Evolutionary conservation across 2,329 filamentous ascomycete genomes (phyloP).

Genomic region (Venturia pyrina): DNA sequence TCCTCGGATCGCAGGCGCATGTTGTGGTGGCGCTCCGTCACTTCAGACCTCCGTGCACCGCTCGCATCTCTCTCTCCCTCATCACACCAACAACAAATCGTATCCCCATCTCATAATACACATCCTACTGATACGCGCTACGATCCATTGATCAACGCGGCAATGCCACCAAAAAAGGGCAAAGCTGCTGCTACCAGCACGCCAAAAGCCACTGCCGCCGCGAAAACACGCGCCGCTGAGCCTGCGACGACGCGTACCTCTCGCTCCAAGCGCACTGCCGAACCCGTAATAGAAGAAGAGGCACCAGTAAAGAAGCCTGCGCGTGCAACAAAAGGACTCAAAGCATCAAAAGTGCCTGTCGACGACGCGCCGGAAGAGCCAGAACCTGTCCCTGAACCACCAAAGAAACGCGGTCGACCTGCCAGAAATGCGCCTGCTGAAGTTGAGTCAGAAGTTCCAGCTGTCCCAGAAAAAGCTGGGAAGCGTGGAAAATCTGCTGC

Average conservation of each 20-base stretch:
- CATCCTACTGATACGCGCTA: background rate
- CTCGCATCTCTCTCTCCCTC: background rate
- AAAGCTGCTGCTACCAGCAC: slow-evolving; percentile 12
- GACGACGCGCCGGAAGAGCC: slow-evolving; percentile 1
- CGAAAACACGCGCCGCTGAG: slow-evolving; percentile 5
- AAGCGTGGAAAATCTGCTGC: slow-evolving; percentile 13
- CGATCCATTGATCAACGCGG: background rate
- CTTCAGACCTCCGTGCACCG: background rate
- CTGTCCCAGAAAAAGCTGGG: slow-evolving; percentile 8
- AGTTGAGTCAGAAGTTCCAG: slow-evolving; percentile 7
- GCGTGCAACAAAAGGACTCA: background rate
- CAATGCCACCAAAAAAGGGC: slow-evolving; percentile 14
- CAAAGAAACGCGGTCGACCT: slow-evolving; percentile 23
- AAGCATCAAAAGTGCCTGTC: background rate
- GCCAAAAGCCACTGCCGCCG: background rate
- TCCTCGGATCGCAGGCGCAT: too few species aligned
- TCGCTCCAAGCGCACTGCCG: slow-evolving; percentile 5
- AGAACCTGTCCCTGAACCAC: slow-evolving; percentile 8
- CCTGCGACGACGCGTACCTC: slow-evolving; percentile 1
- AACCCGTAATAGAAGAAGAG: slow-evolving; percentile 4
- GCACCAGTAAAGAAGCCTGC: slow-evolving; percentile 7
- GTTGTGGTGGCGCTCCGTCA: too few species aligned
- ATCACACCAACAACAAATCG: background rate
- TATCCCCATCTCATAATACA: background rate
- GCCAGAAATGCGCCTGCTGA: slow-evolving; percentile 10